Base-by-base conservation (phyloP, 164 flowering plant genomes). In the Chimonanthus praecox region DNA sequence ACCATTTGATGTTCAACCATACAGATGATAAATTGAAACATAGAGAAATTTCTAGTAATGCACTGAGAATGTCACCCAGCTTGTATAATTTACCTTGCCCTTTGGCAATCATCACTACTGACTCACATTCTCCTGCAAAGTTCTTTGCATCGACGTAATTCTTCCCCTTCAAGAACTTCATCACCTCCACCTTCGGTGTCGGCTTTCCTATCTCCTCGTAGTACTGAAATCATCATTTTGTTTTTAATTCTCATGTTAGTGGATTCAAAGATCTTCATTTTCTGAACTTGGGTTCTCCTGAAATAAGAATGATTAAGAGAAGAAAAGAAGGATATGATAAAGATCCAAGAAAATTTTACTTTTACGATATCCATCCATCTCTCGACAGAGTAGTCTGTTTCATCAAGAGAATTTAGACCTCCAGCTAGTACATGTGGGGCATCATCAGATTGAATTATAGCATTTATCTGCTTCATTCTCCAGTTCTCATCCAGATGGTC, bases 121-220 rank as follows among this genome's bases (percentile, higher is more conserved):
- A 81, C 68, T 95, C 98, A 49, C 89, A 95, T 76, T 95, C 98
- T 44, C 99, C 99, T 7, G 92, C 88, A 69, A 84, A 93, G 76
- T 88, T 89, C 79, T 93, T 93, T 2, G 97, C 94, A 76, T 95
- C 99, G n/a, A 80, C 81, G 74, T 90, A 92, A 11, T 82, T 86
- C 77, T 79, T 88, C 44, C 83, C 87, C 84, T 93, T 93, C 77
- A 95, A 73, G 72, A 81, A 82, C 75, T 79, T 89, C 96, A 89
- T 90, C 74, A 95, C 98, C 80, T 95, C 92, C 15, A 80, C 86
- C 74, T 87, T 92, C 15, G 99, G 99, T 0, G 85, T 88, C 0
- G 98, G 98, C 79, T 95, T 95, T 71, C 99, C 97, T 70, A 93
- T 91, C 76, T 93, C 96, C 81, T 93, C 96, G 65, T 92, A 92